phyloP scores from a whole-genome alignment of 1,139 yeast species.

The Spathaspora sp. region DNA sequence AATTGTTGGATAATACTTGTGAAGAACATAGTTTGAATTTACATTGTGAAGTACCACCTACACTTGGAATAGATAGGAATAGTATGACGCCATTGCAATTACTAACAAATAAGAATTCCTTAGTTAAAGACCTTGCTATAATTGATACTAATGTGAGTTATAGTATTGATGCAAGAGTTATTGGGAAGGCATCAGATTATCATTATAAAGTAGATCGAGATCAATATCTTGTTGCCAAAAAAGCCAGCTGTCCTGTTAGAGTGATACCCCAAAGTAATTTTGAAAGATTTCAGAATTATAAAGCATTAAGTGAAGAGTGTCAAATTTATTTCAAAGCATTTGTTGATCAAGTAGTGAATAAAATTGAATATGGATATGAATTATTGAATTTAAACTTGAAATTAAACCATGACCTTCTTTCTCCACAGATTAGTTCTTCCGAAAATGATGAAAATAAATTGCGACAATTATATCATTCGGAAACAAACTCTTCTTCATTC shows the following conservation, averaged over 20 bases:
- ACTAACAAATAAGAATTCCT: slow-evolving; percentile 21
- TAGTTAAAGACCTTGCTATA: slow-evolving; percentile 35
- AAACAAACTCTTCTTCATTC: slow-evolving; percentile 9
- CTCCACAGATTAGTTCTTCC: slow-evolving; percentile 12
- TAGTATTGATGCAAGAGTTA: slow-evolving; percentile 42
- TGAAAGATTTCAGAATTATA: slow-evolving; percentile 21
- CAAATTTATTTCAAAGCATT: slow-evolving; percentile 38
- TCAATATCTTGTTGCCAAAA: slow-evolving; percentile 41
- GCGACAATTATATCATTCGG: slow-evolving; percentile 34
- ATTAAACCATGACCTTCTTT: slow-evolving; percentile 6
- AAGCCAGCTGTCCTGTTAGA: slow-evolving; percentile 33
- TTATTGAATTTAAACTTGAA: slow-evolving; percentile 13
- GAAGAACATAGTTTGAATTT: slow-evolving; percentile 33
- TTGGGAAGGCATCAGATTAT: slow-evolving; percentile 44
- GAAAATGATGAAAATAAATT: slow-evolving; percentile 20
- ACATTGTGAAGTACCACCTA: slow-evolving; percentile 42
- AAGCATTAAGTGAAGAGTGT: slow-evolving; percentile 22
- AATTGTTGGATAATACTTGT: slow-evolving; percentile 42
- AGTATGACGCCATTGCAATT: slow-evolving; percentile 23
- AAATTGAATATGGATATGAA: slow-evolving; percentile 30
- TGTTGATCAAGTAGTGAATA: slow-evolving; percentile 29
- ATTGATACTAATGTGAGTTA: slow-evolving; percentile 40
- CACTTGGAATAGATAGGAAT: slow-evolving; percentile 33
- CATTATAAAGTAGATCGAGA: slow-evolving; percentile 20
- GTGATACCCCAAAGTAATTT: slow-evolving; percentile 34